These are phyloP conservation scores for Bisporella sp. DNA, from an alignment of 2,329 filamentous ascomycete genomes.

Conservation along the genomic window DNA sequence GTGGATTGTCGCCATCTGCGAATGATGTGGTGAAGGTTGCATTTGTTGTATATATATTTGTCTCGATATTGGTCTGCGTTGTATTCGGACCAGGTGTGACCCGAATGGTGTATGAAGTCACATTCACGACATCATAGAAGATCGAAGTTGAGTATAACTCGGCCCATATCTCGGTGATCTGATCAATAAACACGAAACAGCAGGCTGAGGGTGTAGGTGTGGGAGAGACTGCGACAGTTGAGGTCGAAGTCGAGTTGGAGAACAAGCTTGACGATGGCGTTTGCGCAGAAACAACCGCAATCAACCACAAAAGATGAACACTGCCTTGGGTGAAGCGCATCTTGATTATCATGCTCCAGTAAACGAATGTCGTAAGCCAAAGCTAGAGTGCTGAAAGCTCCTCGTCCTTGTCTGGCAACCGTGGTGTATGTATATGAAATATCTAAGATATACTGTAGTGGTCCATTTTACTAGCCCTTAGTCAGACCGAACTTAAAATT, in stretches of 20 bases:
- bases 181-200: slow-evolving; percentile 1
- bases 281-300: not conserved
- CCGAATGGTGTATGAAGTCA: not conserved
- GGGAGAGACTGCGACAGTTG: not conserved
- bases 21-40: not conserved
- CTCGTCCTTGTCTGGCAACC: too few species aligned
- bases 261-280: not conserved
- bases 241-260: not conserved
- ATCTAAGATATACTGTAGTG: too few species aligned
- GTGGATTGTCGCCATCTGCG: slow-evolving; percentile 15
- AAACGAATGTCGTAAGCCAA: not conserved
- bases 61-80: slow-evolving; percentile 1
- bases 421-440: too few species aligned
- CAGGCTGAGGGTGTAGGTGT: not conserved
- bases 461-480: too few species aligned
- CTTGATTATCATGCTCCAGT: not conserved
- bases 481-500: too few species aligned
- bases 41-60: slow-evolving; percentile 2
- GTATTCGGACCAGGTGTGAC: slow-evolving; percentile 1
- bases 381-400: too few species aligned
- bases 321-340: not conserved
- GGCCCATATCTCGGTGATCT: not conserved
- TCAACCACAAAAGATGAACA: too few species aligned
- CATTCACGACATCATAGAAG: not conserved
- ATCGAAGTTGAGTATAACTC: not conserved